A percentile compares a stretch with the other conserved stretches of the same genome.
Conservation (phyloP, 1,284 basidiomycete genomes). For the Malassezia psittaci region DNA sequence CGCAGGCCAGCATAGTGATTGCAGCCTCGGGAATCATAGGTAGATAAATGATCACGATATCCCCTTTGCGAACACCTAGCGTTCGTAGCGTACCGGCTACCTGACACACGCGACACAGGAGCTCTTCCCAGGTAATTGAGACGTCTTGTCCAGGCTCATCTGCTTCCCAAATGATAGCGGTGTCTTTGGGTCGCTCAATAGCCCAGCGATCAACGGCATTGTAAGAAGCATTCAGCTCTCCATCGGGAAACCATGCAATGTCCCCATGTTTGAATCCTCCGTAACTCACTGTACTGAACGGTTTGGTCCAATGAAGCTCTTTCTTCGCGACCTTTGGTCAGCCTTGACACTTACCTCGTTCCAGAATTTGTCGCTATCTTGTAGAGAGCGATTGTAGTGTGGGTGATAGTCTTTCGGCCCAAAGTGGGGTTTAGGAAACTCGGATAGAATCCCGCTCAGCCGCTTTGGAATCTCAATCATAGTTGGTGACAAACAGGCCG, state of each 20-base stretch:
- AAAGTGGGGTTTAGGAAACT: slow-evolving; percentile 12
- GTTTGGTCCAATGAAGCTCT: slow-evolving; percentile 76
- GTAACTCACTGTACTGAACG: slow-evolving; percentile 76
- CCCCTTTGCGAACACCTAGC: slow-evolving; percentile 88
- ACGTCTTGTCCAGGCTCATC: slow-evolving; percentile 79
- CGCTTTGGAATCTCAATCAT: slow-evolving; percentile 11
- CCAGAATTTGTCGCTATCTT: slow-evolving; percentile 10
- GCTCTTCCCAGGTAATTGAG: slow-evolving; percentile 67
- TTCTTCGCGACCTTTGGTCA: slow-evolving; percentile 55
- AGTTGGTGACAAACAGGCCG: not conserved
- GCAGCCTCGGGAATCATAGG: slow-evolving; percentile 59
- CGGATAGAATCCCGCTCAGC: slow-evolving; percentile 3
- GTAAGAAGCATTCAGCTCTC: slow-evolving; percentile 63
- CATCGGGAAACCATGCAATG: slow-evolving; percentile 72
- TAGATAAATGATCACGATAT: slow-evolving; percentile 61
- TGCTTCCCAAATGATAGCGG: slow-evolving; percentile 95
- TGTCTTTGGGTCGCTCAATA: slow-evolving; percentile 78
- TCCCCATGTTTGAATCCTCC: slow-evolving; percentile 79
- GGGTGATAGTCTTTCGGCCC: slow-evolving; percentile 1
- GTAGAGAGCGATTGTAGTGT: slow-evolving; percentile 6
- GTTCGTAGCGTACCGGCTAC: slow-evolving; percentile 84
- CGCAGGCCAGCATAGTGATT: slow-evolving; percentile 91
- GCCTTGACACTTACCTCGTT: not conserved
- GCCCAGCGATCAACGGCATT: slow-evolving; percentile 97
- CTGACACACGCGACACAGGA: slow-evolving; percentile 68